phyloP scores from a whole-genome alignment of 805 yeast genomes.

The Ogataea paradorogensis region DNA sequence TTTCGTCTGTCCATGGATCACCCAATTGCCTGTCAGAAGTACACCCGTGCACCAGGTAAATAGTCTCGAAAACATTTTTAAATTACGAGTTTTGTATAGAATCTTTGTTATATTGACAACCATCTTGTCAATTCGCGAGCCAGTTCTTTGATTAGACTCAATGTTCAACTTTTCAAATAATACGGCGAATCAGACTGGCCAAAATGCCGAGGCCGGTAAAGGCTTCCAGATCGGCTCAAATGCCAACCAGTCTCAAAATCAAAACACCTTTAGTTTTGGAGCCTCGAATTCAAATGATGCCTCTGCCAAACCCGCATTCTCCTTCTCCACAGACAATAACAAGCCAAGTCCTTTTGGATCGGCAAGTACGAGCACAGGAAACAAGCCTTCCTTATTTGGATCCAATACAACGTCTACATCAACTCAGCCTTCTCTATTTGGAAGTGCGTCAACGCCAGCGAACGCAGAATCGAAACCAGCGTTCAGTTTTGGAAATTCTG shows the following conservation, averaged over 20 bases:
- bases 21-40: not conserved
- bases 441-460: slow-evolving; percentile 10
- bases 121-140: not conserved
- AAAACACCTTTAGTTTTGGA: slow-evolving; percentile 13
- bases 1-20: too few relatives aligned
- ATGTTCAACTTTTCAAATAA: slow-evolving; percentile 4
- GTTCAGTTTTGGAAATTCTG: slow-evolving; percentile 11
- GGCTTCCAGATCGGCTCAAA: slow-evolving; percentile 11
- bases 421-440: slow-evolving; percentile 21
- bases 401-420: not conserved
- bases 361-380: not conserved
- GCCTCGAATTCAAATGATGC: slow-evolving; percentile 1
- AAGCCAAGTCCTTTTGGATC: not conserved
- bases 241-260: slow-evolving; percentile 2
- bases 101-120: not conserved
- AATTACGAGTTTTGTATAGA: not conserved
- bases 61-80: not conserved
- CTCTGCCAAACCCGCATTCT: slow-evolving; percentile 13
- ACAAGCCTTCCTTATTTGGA: slow-evolving; percentile 3
- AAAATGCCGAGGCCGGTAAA: slow-evolving; percentile 1
- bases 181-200: slow-evolving; percentile 1
- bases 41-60: slow-evolving; percentile 1
- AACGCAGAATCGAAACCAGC: slow-evolving; percentile 7
- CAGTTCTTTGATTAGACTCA: not conserved
- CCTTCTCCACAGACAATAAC: slow-evolving; percentile 11